Conservation (phyloP, 2,329 filamentous ascomycete species). For the Gaeumannomyces sp. region DNA sequence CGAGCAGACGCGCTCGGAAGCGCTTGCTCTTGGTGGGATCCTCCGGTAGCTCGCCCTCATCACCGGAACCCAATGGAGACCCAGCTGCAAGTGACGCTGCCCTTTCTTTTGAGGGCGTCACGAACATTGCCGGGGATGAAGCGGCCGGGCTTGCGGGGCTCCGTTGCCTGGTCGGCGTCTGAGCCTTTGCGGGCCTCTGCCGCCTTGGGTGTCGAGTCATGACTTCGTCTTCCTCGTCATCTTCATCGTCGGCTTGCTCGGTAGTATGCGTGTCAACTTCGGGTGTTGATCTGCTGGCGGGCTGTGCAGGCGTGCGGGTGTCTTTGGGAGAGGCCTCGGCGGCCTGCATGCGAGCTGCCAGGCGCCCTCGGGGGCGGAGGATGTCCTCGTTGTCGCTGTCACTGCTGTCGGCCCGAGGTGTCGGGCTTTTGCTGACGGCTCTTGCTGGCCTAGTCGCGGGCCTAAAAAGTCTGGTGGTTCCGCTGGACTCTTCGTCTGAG, state of each 20-base stretch:
- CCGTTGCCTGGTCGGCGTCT: constrained; percentile 21
- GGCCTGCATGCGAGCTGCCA: constrained; percentile 58
- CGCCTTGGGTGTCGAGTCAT: constrained; percentile 19
- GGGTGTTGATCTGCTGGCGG: constrained; percentile 21
- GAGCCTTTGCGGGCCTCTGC: constrained; percentile 21
- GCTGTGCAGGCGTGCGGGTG: constrained; percentile 21
- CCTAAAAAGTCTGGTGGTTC: not conserved
- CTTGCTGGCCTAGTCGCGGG: constrained; percentile 10
- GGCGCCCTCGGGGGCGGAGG: constrained; percentile 52
- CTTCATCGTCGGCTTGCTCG: constrained; percentile 18
- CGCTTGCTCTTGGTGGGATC: constrained; percentile 45
- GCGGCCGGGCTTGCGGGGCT: constrained; percentile 12
- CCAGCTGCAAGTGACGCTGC: constrained; percentile 19
- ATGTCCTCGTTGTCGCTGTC: constrained; percentile 45
- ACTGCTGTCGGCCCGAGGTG: constrained; percentile 15
- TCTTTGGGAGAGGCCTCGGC: constrained; percentile 19
- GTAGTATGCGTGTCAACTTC: constrained; percentile 3
- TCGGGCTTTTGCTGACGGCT: constrained; percentile 11
- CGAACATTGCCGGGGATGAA: constrained; percentile 49
- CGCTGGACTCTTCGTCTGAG: constrained; percentile 23
- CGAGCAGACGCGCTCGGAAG: constrained; percentile 65
- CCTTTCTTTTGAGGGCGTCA: constrained; percentile 39
- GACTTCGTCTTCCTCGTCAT: constrained; percentile 24
- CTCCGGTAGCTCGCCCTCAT: constrained; percentile 42
- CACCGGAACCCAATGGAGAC: constrained; percentile 28